Conservation (phyloP, 1,284 basidiomycete species). For the Fereydounia khargensis region DNA sequence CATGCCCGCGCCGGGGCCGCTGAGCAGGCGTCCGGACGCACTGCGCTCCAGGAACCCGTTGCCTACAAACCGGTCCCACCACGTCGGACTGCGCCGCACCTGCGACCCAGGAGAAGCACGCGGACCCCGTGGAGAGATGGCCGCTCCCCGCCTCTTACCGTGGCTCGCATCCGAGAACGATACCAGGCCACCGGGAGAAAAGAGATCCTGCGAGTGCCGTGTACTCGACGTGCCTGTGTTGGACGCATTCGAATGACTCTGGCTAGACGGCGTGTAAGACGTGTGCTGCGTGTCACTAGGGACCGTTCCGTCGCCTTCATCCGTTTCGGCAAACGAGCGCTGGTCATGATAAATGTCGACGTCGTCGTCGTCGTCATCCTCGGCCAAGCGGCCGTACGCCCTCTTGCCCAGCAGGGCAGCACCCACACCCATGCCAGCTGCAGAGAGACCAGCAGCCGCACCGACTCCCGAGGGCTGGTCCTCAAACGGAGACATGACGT, state of each 20-base stretch:
- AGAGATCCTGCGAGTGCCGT: constrained; percentile 9
- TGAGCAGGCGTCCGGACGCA: constrained; percentile 30
- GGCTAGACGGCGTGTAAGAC: no score
- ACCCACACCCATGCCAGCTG: neutral
- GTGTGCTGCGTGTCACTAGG: constrained; percentile 24
- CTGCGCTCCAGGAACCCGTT: constrained; percentile 35
- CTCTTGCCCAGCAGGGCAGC: neutral
- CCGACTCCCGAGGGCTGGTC: no score
- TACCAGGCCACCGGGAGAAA: constrained; percentile 11
- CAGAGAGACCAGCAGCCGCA: no score
- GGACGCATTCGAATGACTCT: no score
- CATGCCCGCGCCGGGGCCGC: constrained; percentile 18
- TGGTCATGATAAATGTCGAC: constrained; percentile 15
- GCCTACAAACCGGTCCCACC: constrained; percentile 50
- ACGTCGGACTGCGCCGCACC: constrained; percentile 40
- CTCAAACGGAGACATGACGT: constrained; percentile 41
- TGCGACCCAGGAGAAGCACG: neutral
- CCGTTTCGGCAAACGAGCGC: constrained; percentile 10
- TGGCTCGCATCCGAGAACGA: constrained; percentile 34
- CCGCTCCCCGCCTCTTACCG: constrained; percentile 1
- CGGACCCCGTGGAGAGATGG: constrained; percentile 1
- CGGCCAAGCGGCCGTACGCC: constrained; percentile 14
- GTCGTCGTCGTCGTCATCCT: constrained; percentile 8
- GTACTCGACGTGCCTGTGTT: constrained; percentile 21
- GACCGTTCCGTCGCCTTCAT: constrained; percentile 14